Evolutionary conservation across 768 basidiomycete species (phyloP).

Genomic region (Strobilomyces dryophilus): DNA sequence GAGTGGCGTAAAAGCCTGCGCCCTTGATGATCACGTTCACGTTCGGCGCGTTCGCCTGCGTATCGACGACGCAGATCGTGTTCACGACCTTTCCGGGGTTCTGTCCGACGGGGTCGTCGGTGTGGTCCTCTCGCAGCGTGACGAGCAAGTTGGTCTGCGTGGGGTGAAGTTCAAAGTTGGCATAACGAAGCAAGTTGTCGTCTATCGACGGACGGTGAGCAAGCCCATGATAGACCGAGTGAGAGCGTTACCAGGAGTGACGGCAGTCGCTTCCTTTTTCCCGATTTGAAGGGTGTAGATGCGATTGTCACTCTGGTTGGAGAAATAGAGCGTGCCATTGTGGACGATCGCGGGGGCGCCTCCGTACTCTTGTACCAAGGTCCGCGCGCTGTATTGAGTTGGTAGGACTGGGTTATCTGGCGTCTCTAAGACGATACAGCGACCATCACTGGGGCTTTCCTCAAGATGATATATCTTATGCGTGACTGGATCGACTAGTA

Average conservation of each 20-base stretch:
- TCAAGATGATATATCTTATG: constrained; percentile 52
- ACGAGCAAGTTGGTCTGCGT: constrained; percentile 46
- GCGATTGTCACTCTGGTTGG: constrained; percentile 43
- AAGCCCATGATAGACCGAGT: background rate
- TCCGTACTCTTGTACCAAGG: constrained; percentile 66
- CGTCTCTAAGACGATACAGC: constrained; percentile 53
- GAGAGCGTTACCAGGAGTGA: constrained; percentile 52
- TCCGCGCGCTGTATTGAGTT: constrained; percentile 47
- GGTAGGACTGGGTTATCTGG: constrained; percentile 45
- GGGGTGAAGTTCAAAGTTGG: constrained; percentile 56
- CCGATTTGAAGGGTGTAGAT: constrained; percentile 41
- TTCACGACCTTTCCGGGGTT: constrained; percentile 40
- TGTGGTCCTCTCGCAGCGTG: constrained; percentile 67
- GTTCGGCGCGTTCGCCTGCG: constrained; percentile 19
- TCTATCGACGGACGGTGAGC: constrained; percentile 6
- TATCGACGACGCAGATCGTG: constrained; percentile 47
- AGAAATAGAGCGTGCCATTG: constrained; percentile 51
- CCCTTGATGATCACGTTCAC: constrained; percentile 44
- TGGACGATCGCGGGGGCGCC: constrained; percentile 54
- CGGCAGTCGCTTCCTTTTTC: constrained; percentile 26
- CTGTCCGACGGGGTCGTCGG: constrained; percentile 15
- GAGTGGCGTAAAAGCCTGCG: constrained; percentile 68
- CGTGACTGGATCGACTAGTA: constrained; percentile 50
- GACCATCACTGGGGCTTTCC: constrained; percentile 44
- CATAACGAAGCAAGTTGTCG: constrained; percentile 35